These are phyloP conservation scores for Botrytis galanthina DNA, from an alignment of 2,329 filamentous ascomycete genomes.

Conservation along the genomic window DNA sequence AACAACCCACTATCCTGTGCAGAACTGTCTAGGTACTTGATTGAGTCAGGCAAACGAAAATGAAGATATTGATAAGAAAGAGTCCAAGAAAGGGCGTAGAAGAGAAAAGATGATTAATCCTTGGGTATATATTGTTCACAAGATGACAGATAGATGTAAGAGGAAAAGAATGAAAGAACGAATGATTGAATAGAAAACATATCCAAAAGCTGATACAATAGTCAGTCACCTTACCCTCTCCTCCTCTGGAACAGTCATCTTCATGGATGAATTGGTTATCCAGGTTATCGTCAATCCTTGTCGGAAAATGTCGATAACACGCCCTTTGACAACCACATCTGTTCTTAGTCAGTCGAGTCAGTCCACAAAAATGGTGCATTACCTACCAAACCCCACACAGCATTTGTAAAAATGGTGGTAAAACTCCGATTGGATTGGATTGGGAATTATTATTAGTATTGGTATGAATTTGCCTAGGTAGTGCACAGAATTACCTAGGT, in stretches of 20 bases:
- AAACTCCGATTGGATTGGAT: constrained; percentile 5
- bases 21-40: neutral
- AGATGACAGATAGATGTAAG: neutral
- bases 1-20: neutral
- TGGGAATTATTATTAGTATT: neutral
- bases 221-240: neutral
- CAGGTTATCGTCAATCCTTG: neutral
- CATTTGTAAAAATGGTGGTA: neutral
- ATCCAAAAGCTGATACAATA: neutral
- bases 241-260: constrained; percentile 4
- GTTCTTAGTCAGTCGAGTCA: neutral
- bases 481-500: neutral
- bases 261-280: neutral
- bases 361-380: neutral
- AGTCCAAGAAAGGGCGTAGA: constrained; percentile 31
- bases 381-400: neutral
- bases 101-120: constrained; percentile 7
- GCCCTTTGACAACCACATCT: constrained; percentile 8
- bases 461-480: neutral
- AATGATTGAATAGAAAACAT: neutral
- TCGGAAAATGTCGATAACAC: constrained; percentile 2
- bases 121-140: neutral
- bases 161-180: neutral
- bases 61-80: constrained; percentile 10
- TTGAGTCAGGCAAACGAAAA: neutral